Evolutionary conservation across 139 green algal genomes (phyloP), one percentile per base, ranked within the genome.

Genomic region (Pseudopediastrum boryanum): DNA sequence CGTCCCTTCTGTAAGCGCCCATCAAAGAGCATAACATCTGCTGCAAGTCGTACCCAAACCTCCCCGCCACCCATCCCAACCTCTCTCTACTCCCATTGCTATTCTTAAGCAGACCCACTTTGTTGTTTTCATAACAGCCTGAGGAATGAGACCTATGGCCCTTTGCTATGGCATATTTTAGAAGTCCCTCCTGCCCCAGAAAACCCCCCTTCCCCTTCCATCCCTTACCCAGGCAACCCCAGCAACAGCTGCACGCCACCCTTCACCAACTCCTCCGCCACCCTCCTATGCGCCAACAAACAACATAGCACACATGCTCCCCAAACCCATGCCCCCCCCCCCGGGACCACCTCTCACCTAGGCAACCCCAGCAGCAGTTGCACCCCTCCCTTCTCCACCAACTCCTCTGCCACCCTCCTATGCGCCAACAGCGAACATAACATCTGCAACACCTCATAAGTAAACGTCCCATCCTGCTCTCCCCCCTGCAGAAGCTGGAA

Each of bases 371-470:
- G 80, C 74, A 93, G 79, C 74, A 87, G 41, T 42, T 90, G 77
- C 61, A 92, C 87, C 0, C 90, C 90, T 4, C 86, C 89, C 21
- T 72, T 61, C 46, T 93, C 90, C 10, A 93, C 86, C 21, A 93
- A 86, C 70, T 90, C 71, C 70, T 86, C 77, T 5, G 84, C 85
- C 70, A 92, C 92, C 39, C 88, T 85, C 35, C 85, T 76, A 72
- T 95, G 91, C 13, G 87, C 88, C 39, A 92, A 72, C 52, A 95
- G 83, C 46, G 87, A 83, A 63, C 83, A 90, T 38, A 90, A 51
- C 29, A 87, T 73, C 35, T 80, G 74, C 63, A 94, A 82, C 46
- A 81, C 73, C 19, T 80, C 73, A 61, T 73, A 73, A 39, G 72
- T 21, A 41, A 80, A 23, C 43, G 63, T 39, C 23, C 74, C 74